phyloP scores from a whole-genome alignment of 208 protist genomes.

The Trichomonas vaginalis region DNA sequence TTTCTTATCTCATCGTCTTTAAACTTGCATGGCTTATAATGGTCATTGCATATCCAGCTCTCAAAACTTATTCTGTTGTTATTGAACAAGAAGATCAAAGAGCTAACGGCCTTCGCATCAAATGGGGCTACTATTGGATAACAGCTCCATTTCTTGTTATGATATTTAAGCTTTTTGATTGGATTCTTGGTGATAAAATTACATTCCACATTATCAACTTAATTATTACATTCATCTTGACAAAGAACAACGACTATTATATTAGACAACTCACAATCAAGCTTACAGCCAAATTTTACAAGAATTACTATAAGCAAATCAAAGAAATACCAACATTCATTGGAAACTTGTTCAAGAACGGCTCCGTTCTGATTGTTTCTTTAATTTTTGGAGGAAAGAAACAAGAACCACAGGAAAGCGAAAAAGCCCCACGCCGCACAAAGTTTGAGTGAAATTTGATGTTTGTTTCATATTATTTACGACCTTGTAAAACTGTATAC shows the following conservation, averaged over 20 bases:
- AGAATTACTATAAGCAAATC: not conserved
- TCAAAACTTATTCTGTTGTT: not conserved
- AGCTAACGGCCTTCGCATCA: not conserved
- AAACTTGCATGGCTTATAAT: not conserved
- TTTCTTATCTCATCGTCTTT: not conserved
- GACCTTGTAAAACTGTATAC: no score
- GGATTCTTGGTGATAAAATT: not conserved
- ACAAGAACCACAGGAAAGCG: not conserved
- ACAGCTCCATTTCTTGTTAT: not conserved
- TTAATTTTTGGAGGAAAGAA: not conserved
- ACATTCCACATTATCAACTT: not conserved
- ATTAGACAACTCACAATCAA: not conserved
- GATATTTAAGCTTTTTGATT: not conserved
- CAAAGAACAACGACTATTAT: not conserved
- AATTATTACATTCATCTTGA: not conserved
- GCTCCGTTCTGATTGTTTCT: not conserved
- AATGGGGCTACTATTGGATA: not conserved
- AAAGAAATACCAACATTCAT: not conserved
- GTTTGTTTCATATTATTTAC: no score
- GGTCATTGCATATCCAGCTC: not conserved
- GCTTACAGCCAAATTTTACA: not conserved
- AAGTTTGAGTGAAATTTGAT: not conserved
- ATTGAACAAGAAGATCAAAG: not conserved
- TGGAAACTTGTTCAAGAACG: not conserved
- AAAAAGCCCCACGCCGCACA: not conserved